Base-by-base conservation (phyloP, 495 filamentous ascomycete genomes). In the Neurospora africana region DNA sequence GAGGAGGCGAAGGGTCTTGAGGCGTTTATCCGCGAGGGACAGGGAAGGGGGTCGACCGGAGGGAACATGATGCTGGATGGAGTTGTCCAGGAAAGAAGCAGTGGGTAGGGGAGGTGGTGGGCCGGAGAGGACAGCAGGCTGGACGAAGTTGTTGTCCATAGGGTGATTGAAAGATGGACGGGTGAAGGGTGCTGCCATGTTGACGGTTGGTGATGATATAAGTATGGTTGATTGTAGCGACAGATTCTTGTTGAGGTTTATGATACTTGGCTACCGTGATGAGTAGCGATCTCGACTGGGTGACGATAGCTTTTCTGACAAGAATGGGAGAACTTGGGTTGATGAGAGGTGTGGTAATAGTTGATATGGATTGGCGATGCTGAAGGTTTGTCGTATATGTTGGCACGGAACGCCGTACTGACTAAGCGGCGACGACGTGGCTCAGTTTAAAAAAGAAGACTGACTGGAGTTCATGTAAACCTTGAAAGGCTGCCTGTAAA, bases 1-100 rank as follows among this genome's bases (percentile, higher is more conserved):
- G 47, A 82, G 78, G 39, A 76, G 40, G 5, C 76, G 61, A 38
- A 81, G 72, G 17, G 80, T 82, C 21, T 71, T 69, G 72, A 70
- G 69, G 61, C 71, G 77, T 68, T 53, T 61, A 68, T 33, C 27
- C 2, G 53, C 23, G 27, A 65, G 15, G 27, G 53, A 65, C 53
- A 8, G 5, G 13, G 53, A 3, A 19, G 7, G 15, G 3, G 53
- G 27, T 10, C 3, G 15, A 6, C 2, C 27, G 6, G 27, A 33
- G 13, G 15, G 23, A 13, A 33, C 23, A 19, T 17, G 27, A 33
- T 9, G 53, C 2, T 65, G 53, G 6, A 19, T 19, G 27, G 15
- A 2, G 23, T 33, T 33, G 27, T 33, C 13, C 30, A 65, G n/a
- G n/a, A n/a, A n/a, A n/a, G n/a, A n/a, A n/a, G n/a, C n/a, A n/a